phyloP scores from a whole-genome alignment of 2,329 filamentous ascomycete species.

The Pseudofabraea citricarpa region DNA sequence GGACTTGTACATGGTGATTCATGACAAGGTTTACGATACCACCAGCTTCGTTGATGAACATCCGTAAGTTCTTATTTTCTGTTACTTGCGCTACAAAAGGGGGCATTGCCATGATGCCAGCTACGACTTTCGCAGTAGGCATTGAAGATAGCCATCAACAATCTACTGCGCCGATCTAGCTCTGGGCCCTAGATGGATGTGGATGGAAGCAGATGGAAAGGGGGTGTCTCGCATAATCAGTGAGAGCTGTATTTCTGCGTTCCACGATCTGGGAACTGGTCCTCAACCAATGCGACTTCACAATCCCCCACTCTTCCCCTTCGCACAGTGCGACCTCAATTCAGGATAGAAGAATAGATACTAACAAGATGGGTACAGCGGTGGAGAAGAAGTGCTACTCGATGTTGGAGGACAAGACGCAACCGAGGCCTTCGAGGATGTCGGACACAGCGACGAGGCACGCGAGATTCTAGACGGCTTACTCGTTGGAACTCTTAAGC shows the following conservation, averaged over 20 bases:
- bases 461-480: constrained; percentile 84
- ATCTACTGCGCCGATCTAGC: background rate
- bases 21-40: constrained; percentile 94
- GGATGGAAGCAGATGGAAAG: no score
- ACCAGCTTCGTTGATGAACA: constrained; percentile 95
- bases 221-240: no score
- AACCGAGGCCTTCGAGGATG: constrained; percentile 98
- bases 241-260: no score
- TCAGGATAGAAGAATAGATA: no score
- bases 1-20: constrained; percentile 85
- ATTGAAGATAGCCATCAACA: background rate
- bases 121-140: background rate
- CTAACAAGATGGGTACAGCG: no score
- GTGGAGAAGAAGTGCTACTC: constrained; percentile 96
- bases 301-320: background rate
- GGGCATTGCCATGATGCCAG: background rate
- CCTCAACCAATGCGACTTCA: background rate
- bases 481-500: constrained; percentile 72
- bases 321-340: no score
- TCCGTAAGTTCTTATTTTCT: constrained; percentile 53
- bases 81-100: background rate
- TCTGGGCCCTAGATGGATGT: no score
- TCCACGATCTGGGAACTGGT: no score
- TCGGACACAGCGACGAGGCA: constrained; percentile 97
- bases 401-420: constrained; percentile 95